Evolutionary conservation across 106 monocot genomes (phyloP), one percentile per base, ranked within the genome.

Genomic region (Dendrobium catenatum): DNA sequence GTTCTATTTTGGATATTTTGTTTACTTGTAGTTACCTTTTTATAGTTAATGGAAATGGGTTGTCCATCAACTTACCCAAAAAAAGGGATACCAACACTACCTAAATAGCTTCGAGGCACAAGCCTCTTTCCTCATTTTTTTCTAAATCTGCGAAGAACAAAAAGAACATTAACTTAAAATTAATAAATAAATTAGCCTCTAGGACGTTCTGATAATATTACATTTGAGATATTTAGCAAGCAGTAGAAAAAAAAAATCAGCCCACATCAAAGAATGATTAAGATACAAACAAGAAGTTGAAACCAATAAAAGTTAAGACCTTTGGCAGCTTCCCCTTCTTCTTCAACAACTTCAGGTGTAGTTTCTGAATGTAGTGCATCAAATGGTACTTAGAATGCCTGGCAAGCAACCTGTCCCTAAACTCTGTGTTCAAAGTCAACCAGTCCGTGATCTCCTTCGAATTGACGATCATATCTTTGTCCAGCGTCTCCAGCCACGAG

Each of bases 301-400:
- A 70, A 37, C 22, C 15, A 17, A 15, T 37, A 70, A 42, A 76
- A 55, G 13, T 66, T 10, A 42, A 6, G 42, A 91, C 94, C 89
- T 89, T 91, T 56, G 89, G 94, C 72, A 89, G 1, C 66, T 88
- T 94, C 48, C 94, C 94, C 82, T 75, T 81, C 80, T 85, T 94
- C 83, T 86, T 91, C 78, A 94, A 82, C 80, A 94, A 37, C 80
- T 94, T 94, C 81, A 86, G 59, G 48, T 94, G 94, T 83, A 94
- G 68, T 74, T 88, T 86, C 82, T 91, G 94, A 33, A 90, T 85
- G 58, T 94, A 94, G 61, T 94, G 91, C 81, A 88, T 86, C 86
- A 94, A 70, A 82, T 94, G 94, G 82, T 94, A 90, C 42, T 83
- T 78, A 9, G 94, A 87, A 82, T 91, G 89, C 85, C 81, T 88